phyloP scores from a whole-genome alignment of 2,329 filamentous ascomycete genomes.

The Ascochyta pisi region DNA sequence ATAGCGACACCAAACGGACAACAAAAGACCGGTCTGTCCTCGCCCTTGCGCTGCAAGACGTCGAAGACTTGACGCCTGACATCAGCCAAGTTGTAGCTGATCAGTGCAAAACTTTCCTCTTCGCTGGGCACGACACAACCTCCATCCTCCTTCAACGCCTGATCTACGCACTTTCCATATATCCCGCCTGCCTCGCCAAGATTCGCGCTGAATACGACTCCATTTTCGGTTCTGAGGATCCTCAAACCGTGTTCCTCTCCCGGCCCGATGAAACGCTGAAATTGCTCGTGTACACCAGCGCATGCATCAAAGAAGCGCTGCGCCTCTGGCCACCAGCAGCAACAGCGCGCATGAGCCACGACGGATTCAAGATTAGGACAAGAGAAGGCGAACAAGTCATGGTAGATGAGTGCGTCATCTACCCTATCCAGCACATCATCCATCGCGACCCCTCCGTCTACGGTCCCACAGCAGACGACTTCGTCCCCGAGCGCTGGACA shows the following conservation, averaged over 20 bases:
- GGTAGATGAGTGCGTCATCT: constrained; percentile 55
- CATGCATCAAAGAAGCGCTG: constrained; percentile 62
- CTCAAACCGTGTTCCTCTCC: constrained; percentile 50
- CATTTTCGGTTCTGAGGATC: constrained; percentile 57
- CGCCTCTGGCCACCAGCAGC: constrained; percentile 61
- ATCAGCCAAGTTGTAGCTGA: constrained; percentile 49
- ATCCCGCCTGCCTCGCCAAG: constrained; percentile 38
- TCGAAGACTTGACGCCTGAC: constrained; percentile 44
- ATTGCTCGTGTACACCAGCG: constrained; percentile 59
- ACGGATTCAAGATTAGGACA: constrained; percentile 53
- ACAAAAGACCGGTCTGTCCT: constrained; percentile 41
- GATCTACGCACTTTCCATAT: constrained; percentile 41
- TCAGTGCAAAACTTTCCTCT: constrained; percentile 53
- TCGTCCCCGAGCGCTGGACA: constrained; percentile 48
- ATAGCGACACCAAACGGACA: constrained; percentile 19
- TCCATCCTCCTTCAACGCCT: constrained; percentile 42
- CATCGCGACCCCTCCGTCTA: constrained; percentile 46
- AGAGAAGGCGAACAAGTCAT: constrained; percentile 54
- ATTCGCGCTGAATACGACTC: constrained; percentile 59
- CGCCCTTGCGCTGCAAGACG: constrained; percentile 43
- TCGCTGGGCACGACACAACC: constrained; percentile 58
- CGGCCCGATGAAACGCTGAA: constrained; percentile 58
- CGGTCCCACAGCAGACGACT: constrained; percentile 41
- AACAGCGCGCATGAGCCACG: constrained; percentile 48
- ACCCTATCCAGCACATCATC: constrained; percentile 51